phyloP scores from a whole-genome alignment of 768 basidiomycete genomes.

The Tubosaeta sp. region DNA sequence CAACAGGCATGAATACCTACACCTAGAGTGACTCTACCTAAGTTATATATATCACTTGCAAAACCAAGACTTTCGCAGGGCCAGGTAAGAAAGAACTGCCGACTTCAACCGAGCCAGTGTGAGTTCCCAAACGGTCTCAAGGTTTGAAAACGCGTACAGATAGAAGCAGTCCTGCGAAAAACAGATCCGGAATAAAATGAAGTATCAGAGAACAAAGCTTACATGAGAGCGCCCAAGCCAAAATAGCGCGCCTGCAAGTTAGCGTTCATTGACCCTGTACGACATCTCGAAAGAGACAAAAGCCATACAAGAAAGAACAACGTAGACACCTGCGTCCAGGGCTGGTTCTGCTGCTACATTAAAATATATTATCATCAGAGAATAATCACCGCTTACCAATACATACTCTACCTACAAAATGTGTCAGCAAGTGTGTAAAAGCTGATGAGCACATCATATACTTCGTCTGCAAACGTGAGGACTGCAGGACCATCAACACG shows the following conservation, averaged over 20 bases:
- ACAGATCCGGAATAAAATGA: background rate
- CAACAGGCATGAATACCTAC: background rate
- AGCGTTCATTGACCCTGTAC: background rate
- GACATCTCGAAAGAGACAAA: no score
- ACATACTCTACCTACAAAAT: background rate
- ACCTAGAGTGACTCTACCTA: no score
- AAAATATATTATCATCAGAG: background rate
- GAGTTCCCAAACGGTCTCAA: background rate
- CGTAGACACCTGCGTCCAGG: background rate
- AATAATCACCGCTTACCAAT: background rate
- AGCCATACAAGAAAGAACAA: background rate
- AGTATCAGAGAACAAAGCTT: background rate
- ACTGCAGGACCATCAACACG: no score
- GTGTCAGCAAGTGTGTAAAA: background rate
- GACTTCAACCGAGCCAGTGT: slow-evolving; percentile 1
- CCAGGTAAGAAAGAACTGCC: slow-evolving; percentile 10
- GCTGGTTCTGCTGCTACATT: background rate
- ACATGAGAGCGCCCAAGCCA: background rate
- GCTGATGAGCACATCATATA: background rate
- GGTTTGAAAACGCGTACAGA: background rate
- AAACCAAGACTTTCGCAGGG: slow-evolving; percentile 10
- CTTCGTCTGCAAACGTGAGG: background rate
- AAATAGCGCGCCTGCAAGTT: background rate
- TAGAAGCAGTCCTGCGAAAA: background rate
- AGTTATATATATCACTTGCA: no score